Evolutionary conservation across 495 filamentous ascomycete species (phyloP), one percentile per base, ranked within the genome.

Genomic region (Lineolata rhizophorae): DNA sequence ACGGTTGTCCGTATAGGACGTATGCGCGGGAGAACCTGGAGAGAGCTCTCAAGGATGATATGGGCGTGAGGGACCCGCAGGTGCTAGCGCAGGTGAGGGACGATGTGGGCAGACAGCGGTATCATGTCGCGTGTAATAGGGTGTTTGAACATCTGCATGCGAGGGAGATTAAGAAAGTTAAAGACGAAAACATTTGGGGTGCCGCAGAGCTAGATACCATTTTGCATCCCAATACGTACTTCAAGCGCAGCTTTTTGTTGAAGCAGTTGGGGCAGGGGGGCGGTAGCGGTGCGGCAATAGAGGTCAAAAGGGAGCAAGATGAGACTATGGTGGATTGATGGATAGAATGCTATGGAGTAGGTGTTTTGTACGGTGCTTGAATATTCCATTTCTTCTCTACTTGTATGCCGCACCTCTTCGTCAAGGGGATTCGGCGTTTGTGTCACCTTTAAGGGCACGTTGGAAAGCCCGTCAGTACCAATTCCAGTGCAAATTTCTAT

Each of bases 161-260:
- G 11, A 60, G 54, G n/a, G 80, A 94, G 48, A 67, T 99, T 35
- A 82, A 79, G 54, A 72, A 69, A 46, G 85, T 82, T 33, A 87
- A 80, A 54, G 85, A 95, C 20, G 64, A 70, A 21, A 69, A 70
- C 5, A 57, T 69, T 20, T 83, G 80, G 79, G 65, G 66, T 18
- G 61, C 71, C n/a, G 61, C 66, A 3, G 76, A 90, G 46, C 60
- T 90, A 20, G 87, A 94, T 54, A 95, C 83, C 1, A 94, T 99
- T 42, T 74, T 91, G 13, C 90, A 99, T 51, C 90, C 90, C 6
- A 99, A 99, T 51, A 81, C 82, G 34, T 99, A 94, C 52, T 95
- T 95, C 53, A 85, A 87, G 61, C 65, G 84, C 38, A 85, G 80
- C 46, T 95, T 78, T 51, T 42, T 90, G 42, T 52, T 95, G 29